phyloP scores from a whole-genome alignment of 192 early-diverging fungal genomes.

The Allomyces javanicus region DNA sequence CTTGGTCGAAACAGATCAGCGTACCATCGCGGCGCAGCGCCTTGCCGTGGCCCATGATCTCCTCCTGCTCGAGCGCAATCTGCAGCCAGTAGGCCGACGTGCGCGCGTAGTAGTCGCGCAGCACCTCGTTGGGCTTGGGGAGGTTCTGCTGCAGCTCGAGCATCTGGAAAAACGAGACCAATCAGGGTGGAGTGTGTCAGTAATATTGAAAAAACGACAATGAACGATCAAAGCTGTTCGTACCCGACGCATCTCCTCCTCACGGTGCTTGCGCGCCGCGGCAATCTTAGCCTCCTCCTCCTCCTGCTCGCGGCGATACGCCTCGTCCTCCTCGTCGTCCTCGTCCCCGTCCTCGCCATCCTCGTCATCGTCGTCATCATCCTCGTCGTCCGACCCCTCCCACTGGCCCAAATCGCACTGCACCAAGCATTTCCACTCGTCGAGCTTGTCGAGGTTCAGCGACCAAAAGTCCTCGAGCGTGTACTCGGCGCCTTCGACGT shows the following conservation, averaged over 20 bases:
- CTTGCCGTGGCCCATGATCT: conserved; percentile 19
- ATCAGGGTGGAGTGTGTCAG: not conserved
- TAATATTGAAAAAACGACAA: not conserved
- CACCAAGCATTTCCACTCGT: conserved; percentile 28
- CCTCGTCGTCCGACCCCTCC: conserved; percentile 22
- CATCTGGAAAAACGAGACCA: not conserved
- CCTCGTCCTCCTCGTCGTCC: conserved; percentile 25
- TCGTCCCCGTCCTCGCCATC: conserved; percentile 23
- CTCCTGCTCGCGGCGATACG: conserved; percentile 9
- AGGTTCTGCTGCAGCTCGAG: conserved; percentile 6
- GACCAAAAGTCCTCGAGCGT: conserved; percentile 41
- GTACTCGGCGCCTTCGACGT: conserved; percentile 35
- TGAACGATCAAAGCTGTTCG: conserved; percentile 7
- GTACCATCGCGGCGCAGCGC: conserved; percentile 15
- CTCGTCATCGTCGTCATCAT: conserved; percentile 22
- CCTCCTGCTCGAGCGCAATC: conserved; percentile 13
- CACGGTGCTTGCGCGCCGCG: conserved; percentile 13
- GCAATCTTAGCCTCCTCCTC: conserved; percentile 11
- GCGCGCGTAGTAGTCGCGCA: conserved; percentile 24
- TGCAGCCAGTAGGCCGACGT: conserved; percentile 21
- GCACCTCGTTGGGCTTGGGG: conserved; percentile 17
- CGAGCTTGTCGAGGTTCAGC: conserved; percentile 43
- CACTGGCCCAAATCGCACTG: conserved; percentile 27
- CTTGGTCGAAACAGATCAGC: too few species aligned
- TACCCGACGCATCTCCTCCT: conserved; percentile 11